These are phyloP conservation scores for Sesbania bispinosa DNA, from an alignment of 306 rosid genomes.

Conservation along the genomic window DNA sequence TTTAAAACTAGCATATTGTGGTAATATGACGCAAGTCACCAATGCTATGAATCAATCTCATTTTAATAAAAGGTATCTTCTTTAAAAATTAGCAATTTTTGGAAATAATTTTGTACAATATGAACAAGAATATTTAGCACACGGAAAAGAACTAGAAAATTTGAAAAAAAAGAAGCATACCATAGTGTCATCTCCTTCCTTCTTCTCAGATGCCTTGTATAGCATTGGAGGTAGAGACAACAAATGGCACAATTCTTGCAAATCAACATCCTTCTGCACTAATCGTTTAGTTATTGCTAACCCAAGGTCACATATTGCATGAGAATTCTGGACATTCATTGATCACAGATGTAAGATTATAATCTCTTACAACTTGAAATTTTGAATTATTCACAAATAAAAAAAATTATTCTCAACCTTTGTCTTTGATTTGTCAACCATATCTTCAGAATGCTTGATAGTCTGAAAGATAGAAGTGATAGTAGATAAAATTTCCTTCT, in stretches of 20 bases:
- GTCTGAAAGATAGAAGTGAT: constrained; percentile 59
- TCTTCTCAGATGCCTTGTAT: constrained; percentile 66
- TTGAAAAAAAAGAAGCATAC: constrained; percentile 43
- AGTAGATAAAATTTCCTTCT: constrained; percentile 58
- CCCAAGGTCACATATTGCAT: constrained; percentile 93
- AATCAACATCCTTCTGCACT: constrained; percentile 57
- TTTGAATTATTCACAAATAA: neutral
- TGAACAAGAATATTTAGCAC: neutral
- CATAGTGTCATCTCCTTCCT: constrained; percentile 65
- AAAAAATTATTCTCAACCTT: constrained; percentile 53
- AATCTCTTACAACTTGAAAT: constrained; percentile 4
- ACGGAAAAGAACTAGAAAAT: neutral
- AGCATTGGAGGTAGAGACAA: constrained; percentile 69
- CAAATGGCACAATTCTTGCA: constrained; percentile 46
- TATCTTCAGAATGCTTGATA: constrained; percentile 81
- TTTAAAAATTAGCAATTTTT: constrained; percentile 14
- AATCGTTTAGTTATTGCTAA: constrained; percentile 68
- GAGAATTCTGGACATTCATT: constrained; percentile 65
- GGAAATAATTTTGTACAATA: neutral
- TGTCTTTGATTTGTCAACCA: constrained; percentile 66
- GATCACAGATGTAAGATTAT: constrained; percentile 31
- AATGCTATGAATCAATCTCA: constrained; percentile 3
- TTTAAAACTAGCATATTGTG: neutral
- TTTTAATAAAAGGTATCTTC: neutral
- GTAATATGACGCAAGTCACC: constrained; percentile 4